Conservation (phyloP, 768 basidiomycete species). For the Collybia sordida region DNA sequence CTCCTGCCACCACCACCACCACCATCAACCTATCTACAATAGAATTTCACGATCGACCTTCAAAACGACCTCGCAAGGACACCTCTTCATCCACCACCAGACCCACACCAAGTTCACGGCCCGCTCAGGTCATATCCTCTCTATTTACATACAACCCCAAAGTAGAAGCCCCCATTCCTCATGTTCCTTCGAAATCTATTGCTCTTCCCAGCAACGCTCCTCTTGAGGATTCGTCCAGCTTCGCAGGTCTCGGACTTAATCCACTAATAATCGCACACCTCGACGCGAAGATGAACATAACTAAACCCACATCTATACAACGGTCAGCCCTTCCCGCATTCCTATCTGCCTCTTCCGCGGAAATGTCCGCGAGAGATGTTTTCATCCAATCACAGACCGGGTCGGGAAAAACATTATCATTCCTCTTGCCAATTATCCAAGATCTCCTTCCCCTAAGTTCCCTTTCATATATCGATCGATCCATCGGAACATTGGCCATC, state of each 20-base stretch:
- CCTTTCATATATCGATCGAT: constrained; percentile 91
- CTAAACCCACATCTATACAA: constrained; percentile 90
- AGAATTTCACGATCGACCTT: constrained; percentile 31
- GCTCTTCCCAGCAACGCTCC: constrained; percentile 82
- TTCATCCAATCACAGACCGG: constrained; percentile 98
- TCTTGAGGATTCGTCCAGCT: constrained; percentile 70
- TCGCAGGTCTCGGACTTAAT: constrained; percentile 80
- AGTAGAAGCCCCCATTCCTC: constrained; percentile 41
- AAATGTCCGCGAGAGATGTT: constrained; percentile 58
- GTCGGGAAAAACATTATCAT: constrained; percentile 93
- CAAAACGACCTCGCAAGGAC: constrained; percentile 42
- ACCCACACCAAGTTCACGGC: constrained; percentile 23
- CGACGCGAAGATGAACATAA: constrained; percentile 74
- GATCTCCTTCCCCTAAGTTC: constrained; percentile 89
- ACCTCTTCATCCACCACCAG: constrained; percentile 19
- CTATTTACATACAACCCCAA: constrained; percentile 85
- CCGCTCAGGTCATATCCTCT: constrained; percentile 79
- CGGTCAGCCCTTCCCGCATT: constrained; percentile 66
- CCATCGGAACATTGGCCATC: constrained; percentile 91
- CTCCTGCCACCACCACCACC: constrained; percentile 4
- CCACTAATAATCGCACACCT: constrained; percentile 80
- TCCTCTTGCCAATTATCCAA: constrained; percentile 91
- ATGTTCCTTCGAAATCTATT: constrained; percentile 20
- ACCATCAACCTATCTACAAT: constrained; percentile 16
- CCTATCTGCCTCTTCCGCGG: constrained; percentile 32